phyloP scores from a whole-genome alignment of 2,329 filamentous ascomycete genomes.

The Didymella segeticola region DNA sequence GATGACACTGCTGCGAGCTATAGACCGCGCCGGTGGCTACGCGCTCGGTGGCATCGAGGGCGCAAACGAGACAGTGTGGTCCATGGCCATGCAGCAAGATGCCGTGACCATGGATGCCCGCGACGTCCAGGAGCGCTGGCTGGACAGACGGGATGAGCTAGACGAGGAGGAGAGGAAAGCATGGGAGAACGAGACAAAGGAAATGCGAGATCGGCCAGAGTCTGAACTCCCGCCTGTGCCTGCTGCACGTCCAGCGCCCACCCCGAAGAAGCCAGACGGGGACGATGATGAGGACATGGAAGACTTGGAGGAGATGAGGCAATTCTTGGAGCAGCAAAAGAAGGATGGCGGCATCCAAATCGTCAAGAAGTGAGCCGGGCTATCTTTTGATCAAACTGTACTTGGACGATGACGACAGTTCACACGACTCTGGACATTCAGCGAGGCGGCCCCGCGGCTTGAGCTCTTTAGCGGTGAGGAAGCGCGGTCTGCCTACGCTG shows the following conservation, averaged over 20 bases:
- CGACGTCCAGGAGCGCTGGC: conserved; percentile 95
- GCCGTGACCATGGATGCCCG: conserved; percentile 76
- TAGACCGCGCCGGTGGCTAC: conserved; percentile 92
- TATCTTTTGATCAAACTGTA: too few relatives aligned
- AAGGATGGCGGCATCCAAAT: conserved; percentile 73
- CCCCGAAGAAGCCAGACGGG: conserved; percentile 6
- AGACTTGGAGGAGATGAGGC: conserved; percentile 49
- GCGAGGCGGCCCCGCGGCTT: background rate
- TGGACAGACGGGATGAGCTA: conserved; percentile 87
- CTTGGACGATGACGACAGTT: too few relatives aligned
- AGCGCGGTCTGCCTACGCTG: background rate
- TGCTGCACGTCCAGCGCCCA: conserved; percentile 1
- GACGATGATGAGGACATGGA: conserved; percentile 45
- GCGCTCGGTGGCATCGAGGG: conserved; percentile 90
- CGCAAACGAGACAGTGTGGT: conserved; percentile 96
- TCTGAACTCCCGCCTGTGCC: conserved; percentile 5
- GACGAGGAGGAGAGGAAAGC: conserved; percentile 79
- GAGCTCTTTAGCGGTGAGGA: background rate
- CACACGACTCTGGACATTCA: too few relatives aligned
- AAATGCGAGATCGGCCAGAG: conserved; percentile 33
- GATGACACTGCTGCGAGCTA: conserved; percentile 86
- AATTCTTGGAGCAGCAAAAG: conserved; percentile 44
- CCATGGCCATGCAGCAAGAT: conserved; percentile 83
- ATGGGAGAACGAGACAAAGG: conserved; percentile 75
- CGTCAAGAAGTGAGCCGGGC: conserved; percentile 60